Evolutionary conservation across 805 yeast genomes (phyloP).

Genomic region (Candida piceae): DNA sequence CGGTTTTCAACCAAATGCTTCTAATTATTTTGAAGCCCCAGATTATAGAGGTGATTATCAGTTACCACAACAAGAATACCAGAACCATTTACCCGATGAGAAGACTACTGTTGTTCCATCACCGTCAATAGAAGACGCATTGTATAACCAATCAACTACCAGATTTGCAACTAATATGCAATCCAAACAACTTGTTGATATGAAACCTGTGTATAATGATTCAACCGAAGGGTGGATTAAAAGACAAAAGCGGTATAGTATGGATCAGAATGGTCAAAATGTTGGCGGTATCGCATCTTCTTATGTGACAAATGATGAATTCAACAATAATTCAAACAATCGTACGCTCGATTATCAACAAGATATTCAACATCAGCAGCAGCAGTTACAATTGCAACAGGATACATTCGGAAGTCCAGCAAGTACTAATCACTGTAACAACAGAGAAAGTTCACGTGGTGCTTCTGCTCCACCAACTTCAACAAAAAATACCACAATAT

Average conservation of each 20-base stretch:
- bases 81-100: too few relatives aligned
- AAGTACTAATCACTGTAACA: not conserved
- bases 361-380: too few relatives aligned
- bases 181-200: constrained; percentile 2
- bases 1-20: not conserved
- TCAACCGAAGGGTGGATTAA: constrained; percentile 25
- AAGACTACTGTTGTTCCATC: too few relatives aligned
- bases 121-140: not conserved
- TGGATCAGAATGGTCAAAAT: not conserved
- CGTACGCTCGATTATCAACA: too few relatives aligned
- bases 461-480: not conserved
- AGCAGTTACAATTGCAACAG: too few relatives aligned
- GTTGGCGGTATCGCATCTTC: not conserved
- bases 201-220: constrained; percentile 1
- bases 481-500: not conserved
- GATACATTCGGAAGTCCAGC: too few relatives aligned
- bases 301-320: not conserved
- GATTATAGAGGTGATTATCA: not conserved
- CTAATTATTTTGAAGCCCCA: not conserved
- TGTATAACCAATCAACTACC: constrained; percentile 15
- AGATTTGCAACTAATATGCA: constrained; percentile 5
- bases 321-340: too few relatives aligned
- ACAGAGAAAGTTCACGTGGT: not conserved
- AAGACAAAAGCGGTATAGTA: constrained; percentile 11
- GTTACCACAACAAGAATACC: too few relatives aligned